phyloP scores from a whole-genome alignment of 306 rosid genomes.

The Sesbania bispinosa region DNA sequence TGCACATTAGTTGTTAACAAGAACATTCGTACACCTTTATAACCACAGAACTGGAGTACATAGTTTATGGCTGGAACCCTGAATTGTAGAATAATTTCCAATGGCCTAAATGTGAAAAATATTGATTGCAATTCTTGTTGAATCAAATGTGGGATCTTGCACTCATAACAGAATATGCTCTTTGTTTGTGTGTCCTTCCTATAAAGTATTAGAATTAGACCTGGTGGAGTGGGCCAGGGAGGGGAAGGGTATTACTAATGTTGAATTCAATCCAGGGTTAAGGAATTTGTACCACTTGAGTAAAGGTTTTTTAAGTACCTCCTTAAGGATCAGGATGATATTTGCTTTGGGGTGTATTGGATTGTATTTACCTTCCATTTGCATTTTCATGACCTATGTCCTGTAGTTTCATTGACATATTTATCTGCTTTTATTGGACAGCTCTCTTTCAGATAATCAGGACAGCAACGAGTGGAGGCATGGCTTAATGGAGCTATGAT shows the following conservation, averaged over 20 bases:
- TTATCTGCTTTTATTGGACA: conserved; percentile 29
- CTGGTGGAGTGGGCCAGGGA: not conserved
- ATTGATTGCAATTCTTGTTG: not conserved
- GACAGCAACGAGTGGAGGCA: conserved; percentile 92
- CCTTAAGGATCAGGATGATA: not conserved
- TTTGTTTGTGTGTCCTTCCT: not conserved
- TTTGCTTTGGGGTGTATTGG: not conserved
- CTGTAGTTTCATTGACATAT: conserved; percentile 12
- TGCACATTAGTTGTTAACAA: not conserved
- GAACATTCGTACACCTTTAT: not conserved
- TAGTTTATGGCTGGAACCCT: not conserved
- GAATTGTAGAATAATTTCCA: not conserved
- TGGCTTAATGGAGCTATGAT: conserved; percentile 52
- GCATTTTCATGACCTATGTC: conserved; percentile 11
- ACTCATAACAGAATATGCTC: not conserved
- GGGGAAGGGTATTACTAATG: not conserved
- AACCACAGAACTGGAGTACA: not conserved
- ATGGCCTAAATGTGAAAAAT: not conserved
- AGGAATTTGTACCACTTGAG: not conserved
- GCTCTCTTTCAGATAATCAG: conserved; percentile 97
- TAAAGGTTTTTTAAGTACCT: not conserved
- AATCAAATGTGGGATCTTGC: conserved; percentile 5
- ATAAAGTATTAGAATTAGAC: conserved; percentile 1
- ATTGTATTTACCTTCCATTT: not conserved
- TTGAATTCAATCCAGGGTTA: not conserved